A percentile compares a stretch with the other conserved stretches of the same genome.
These are phyloP conservation scores for Abelmoschus esculentus DNA, from an alignment of 345 rosid species.

Conservation along the genomic window DNA sequence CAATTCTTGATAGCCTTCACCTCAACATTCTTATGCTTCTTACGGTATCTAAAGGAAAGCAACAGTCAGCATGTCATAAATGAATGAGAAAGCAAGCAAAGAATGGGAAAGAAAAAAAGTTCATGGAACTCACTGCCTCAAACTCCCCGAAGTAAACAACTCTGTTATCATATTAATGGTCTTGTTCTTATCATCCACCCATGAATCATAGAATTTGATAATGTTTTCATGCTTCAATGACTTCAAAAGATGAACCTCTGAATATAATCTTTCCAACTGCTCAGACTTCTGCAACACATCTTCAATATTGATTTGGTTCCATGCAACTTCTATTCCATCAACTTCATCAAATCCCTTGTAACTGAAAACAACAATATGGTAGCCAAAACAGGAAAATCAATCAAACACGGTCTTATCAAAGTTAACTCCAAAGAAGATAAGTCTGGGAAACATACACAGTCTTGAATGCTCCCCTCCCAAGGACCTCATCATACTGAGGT, in stretches of 20 bases:
- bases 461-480: slow-evolving; percentile 96
- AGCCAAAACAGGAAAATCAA: slow-evolving; percentile 4
- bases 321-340: slow-evolving; percentile 87
- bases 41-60: slow-evolving; percentile 28
- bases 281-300: slow-evolving; percentile 70
- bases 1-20: slow-evolving; percentile 49
- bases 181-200: slow-evolving; percentile 82
- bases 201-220: slow-evolving; percentile 63
- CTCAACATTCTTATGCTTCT: slow-evolving; percentile 45
- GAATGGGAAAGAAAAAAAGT: slow-evolving; percentile 2
- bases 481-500: slow-evolving; percentile 59
- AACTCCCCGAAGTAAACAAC: slow-evolving; percentile 85
- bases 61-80: neutral
- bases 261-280: slow-evolving; percentile 66
- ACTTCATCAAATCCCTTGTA: slow-evolving; percentile 79
- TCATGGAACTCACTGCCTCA: slow-evolving; percentile 55
- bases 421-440: slow-evolving; percentile 13
- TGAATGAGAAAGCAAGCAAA: slow-evolving; percentile 4
- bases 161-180: slow-evolving; percentile 94
- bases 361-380: slow-evolving; percentile 20
- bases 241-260: slow-evolving; percentile 77
- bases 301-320: slow-evolving; percentile 76
- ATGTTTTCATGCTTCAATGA: slow-evolving; percentile 75
- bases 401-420: neutral
- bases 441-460: slow-evolving; percentile 71